Base-by-base conservation (phyloP, 2,329 filamentous ascomycete species). In the Neonectria ditissima region DNA sequence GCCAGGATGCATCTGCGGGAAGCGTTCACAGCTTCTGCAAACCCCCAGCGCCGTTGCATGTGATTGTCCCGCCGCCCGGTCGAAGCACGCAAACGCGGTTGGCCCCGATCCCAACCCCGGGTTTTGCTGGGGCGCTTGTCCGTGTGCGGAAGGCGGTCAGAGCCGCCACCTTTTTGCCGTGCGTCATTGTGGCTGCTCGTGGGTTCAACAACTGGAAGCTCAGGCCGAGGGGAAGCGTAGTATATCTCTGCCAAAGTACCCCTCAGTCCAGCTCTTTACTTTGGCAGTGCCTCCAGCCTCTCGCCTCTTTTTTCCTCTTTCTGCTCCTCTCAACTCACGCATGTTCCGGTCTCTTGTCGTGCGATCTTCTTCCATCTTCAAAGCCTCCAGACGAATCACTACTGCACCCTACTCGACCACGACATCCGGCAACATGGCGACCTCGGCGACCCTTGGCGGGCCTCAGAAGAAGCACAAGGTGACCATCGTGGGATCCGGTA, bases 401-500 rank as follows among this genome's bases (percentile, higher is more conserved):
- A 67, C 44, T 47, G 63, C 59, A 39, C 66, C 50, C 55, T 71
- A 65, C 51, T 69, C 67, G 51, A 55, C 67, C 50, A 65, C 66
- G 32, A 48, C 64, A 58, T 56, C 63, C 52, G 50, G 62, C 73
- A 80, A 73, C 34, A 80, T 80, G 79, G 59, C 76, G 56, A 74
- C 64, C 43, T 79, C 79, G 77, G 60, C 76, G 58, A 73, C 65
- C 53, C 75, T 85, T 44, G 84, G 82, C 63, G 80, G 85, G 59
- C 80, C 86, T 67, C 82, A 83, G 66, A 92, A 89, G 82, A 94
- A 91, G 81, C 94, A 97, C 87, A 97, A 94, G 85, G 92, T 97
- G 75, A 94, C 94, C 66, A 89, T 99, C 55, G 88, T 99, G 70
- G 96, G 96, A 73, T 98, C 95, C 55, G 96, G 96, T 74, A 99